phyloP scores from a whole-genome alignment of 768 basidiomycete genomes.

The Rhizopogon vulgaris region DNA sequence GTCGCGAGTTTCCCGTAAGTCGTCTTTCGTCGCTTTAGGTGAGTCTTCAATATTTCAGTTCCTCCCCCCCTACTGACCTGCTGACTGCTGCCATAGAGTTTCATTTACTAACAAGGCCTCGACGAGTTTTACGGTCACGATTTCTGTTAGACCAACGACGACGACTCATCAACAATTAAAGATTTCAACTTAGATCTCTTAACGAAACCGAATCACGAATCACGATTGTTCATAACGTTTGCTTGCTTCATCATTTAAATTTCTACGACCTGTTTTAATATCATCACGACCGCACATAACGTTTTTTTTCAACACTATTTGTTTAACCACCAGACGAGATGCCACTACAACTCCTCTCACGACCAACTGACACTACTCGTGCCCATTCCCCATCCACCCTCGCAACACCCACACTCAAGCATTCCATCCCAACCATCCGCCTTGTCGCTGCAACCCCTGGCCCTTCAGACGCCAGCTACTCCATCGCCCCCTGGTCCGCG shows the following conservation, averaged over 20 bases:
- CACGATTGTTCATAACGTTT: slow-evolving; percentile 15
- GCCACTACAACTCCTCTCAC: slow-evolving; percentile 26
- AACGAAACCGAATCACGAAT: slow-evolving; percentile 18
- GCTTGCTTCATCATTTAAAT: slow-evolving; percentile 7
- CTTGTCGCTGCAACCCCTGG: slow-evolving; percentile 66
- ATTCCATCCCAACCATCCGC: slow-evolving; percentile 54
- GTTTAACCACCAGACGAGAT: slow-evolving; percentile 13
- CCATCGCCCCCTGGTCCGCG: slow-evolving; percentile 17
- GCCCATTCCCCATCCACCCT: slow-evolving; percentile 22
- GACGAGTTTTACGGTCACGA: slow-evolving; percentile 20
- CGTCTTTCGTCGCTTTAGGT: slow-evolving; percentile 16
- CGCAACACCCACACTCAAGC: slow-evolving; percentile 21
- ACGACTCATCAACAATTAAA: slow-evolving; percentile 10
- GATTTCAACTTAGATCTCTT: slow-evolving; percentile 6
- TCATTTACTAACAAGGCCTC: slow-evolving; percentile 16
- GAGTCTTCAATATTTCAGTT: not conserved
- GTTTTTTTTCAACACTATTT: too few relatives aligned
- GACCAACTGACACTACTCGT: slow-evolving; percentile 20
- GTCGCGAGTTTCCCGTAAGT: slow-evolving; percentile 23
- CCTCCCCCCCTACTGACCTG: not conserved
- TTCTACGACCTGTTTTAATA: slow-evolving; percentile 17
- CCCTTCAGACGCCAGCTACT: slow-evolving; percentile 28
- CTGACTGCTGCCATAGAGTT: slow-evolving; percentile 6
- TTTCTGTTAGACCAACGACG: slow-evolving; percentile 12
- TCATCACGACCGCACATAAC: slow-evolving; percentile 23